These are phyloP conservation scores for Diplosphaera chodatii DNA, from an alignment of 139 green algal genomes.

Conservation along the genomic window DNA sequence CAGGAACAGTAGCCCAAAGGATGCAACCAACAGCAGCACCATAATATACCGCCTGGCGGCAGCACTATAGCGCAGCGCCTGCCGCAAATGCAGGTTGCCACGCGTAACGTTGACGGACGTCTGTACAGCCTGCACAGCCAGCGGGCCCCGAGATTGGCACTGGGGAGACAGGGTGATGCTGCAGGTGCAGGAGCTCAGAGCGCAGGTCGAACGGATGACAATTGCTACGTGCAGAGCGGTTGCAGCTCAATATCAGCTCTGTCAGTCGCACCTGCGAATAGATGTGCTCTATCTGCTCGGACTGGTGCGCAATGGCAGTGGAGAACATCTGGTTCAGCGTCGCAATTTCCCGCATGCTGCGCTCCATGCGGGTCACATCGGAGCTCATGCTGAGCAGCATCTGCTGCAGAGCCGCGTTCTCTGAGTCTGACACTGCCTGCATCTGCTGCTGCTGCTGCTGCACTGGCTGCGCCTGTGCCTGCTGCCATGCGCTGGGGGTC, in stretches of 20 bases:
- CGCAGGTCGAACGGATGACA: too few species aligned
- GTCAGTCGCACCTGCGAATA: conserved; percentile 56
- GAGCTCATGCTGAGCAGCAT: conserved; percentile 39
- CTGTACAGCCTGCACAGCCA: conserved; percentile 12
- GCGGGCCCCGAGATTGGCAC: too few species aligned
- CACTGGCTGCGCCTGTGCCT: too few species aligned
- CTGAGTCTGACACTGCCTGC: conserved; percentile 19
- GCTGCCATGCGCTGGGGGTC: not conserved
- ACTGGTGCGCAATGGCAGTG: conserved; percentile 59
- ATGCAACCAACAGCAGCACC: conserved; percentile 49
- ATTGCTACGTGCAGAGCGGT: too few species aligned
- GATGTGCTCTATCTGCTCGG: conserved; percentile 72
- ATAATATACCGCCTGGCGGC: conserved; percentile 49
- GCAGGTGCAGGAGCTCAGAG: too few species aligned
- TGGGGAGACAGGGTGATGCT: too few species aligned
- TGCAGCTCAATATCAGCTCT: too few species aligned
- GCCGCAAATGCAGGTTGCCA: conserved; percentile 58
- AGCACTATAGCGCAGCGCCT: conserved; percentile 58
- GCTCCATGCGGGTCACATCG: conserved; percentile 41
- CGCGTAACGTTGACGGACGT: conserved; percentile 44
- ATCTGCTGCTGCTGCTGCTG: conserved; percentile 13
- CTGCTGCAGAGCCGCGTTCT: conserved; percentile 43
- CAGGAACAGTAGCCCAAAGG: conserved; percentile 64
- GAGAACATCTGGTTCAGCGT: conserved; percentile 74
- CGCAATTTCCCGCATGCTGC: conserved; percentile 62